Percentiles rank a stretch among this genome's conserved stretches.
Conservation (phyloP, 2,329 filamentous ascomycete species). For the Lachnellula subtilissima region DNA sequence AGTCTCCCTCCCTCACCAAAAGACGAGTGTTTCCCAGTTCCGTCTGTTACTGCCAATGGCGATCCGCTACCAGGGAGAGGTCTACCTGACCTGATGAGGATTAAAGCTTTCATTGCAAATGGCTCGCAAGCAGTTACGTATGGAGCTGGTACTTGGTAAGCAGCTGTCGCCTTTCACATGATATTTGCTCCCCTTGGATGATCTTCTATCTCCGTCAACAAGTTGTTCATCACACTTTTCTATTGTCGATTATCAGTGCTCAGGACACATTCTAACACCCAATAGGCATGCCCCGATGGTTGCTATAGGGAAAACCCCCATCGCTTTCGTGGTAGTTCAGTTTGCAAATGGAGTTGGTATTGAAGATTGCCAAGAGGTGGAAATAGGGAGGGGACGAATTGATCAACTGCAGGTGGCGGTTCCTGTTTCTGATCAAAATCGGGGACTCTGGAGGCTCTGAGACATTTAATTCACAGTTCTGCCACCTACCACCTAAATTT, state of each 20-base stretch:
- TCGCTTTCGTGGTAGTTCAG: conserved; percentile 89
- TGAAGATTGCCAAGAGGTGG: conserved; percentile 87
- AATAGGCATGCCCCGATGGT: conserved; percentile 84
- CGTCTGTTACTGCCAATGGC: conserved; percentile 9
- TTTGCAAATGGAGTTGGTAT: conserved; percentile 74
- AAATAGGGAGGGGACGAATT: conserved; percentile 3
- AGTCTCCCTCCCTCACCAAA: conserved; percentile 49
- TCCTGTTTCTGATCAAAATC: neutral
- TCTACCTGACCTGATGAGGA: conserved; percentile 64
- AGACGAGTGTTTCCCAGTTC: conserved; percentile 38
- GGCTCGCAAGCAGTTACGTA: conserved; percentile 86
- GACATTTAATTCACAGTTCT: no score
- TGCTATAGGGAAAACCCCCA: conserved; percentile 62
- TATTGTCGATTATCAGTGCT: neutral
- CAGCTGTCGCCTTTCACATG: neutral
- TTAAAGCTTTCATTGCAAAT: conserved; percentile 75
- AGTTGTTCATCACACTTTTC: no score
- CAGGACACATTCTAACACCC: neutral
- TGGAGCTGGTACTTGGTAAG: conserved; percentile 73
- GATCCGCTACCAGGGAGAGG: conserved; percentile 24
- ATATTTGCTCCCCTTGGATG: no score
- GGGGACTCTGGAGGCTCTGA: neutral
- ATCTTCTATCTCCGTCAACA: no score
- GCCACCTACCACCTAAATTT: no score
- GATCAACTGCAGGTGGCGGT: conserved; percentile 18